phyloP scores from a whole-genome alignment of 306 rosid species.

The Castanea mollissima region DNA sequence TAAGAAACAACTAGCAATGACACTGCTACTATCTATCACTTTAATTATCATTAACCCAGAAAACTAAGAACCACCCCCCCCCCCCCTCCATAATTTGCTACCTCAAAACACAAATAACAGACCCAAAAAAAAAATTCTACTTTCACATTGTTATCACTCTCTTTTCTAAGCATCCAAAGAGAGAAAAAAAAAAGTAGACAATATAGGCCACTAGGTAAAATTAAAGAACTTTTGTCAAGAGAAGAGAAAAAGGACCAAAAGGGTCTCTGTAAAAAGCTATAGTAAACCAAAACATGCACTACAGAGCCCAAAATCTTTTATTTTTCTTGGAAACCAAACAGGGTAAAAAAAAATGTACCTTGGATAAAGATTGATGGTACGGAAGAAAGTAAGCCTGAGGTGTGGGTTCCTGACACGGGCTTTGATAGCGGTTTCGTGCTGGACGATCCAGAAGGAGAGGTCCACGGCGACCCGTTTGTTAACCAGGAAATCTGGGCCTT shows the following conservation, averaged over 20 bases:
- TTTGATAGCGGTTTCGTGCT: constrained; percentile 72
- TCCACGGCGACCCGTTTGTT: constrained; percentile 96
- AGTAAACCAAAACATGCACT: neutral
- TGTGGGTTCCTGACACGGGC: constrained; percentile 58
- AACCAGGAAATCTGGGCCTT: constrained; percentile 85
- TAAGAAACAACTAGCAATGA: too few relatives aligned
- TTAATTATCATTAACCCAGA: too few relatives aligned
- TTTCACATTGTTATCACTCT: neutral
- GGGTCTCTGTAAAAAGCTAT: neutral
- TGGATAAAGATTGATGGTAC: constrained; percentile 77
- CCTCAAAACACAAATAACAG: neutral
- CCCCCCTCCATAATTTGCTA: neutral
- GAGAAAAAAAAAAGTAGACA: too few relatives aligned
- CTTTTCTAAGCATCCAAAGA: neutral
- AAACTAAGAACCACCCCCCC: too few relatives aligned
- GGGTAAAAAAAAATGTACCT: constrained; percentile 38
- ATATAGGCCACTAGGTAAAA: neutral
- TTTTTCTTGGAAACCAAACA: constrained; percentile 2
- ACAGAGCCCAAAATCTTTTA: neutral
- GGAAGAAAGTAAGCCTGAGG: constrained; percentile 73
- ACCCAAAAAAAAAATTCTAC: neutral
- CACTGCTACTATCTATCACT: too few relatives aligned
- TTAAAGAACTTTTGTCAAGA: neutral
- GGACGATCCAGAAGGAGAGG: constrained; percentile 88
- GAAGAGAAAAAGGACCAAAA: neutral